Evolutionary conservation across 2,329 filamentous ascomycete species (phyloP).

Genomic region (Cordyceps militaris): DNA sequence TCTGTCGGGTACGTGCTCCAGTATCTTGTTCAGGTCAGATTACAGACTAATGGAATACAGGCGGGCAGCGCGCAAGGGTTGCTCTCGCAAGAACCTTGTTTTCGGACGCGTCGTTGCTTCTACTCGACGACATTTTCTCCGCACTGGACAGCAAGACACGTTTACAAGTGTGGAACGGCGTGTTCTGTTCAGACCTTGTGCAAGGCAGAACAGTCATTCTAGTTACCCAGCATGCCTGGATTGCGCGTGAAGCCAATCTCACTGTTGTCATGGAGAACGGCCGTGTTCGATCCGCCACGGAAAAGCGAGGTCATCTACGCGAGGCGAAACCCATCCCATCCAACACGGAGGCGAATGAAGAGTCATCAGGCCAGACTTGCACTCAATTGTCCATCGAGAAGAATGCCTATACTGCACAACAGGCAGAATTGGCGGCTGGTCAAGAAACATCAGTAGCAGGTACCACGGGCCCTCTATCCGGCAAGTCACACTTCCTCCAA

Average conservation of each 20-base stretch:
- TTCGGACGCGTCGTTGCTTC: slow-evolving; percentile 44
- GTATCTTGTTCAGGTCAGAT: not conserved
- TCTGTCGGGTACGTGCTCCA: slow-evolving; percentile 34
- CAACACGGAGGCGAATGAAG: slow-evolving; percentile 21
- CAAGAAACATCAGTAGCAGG: not conserved
- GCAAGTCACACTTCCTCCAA: not conserved
- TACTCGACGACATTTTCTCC: slow-evolving; percentile 54
- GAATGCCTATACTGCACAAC: not conserved
- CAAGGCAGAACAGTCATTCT: slow-evolving; percentile 48
- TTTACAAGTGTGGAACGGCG: slow-evolving; percentile 47
- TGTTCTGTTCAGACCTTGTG: slow-evolving; percentile 49
- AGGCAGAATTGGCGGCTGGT: not conserved
- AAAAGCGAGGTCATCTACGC: slow-evolving; percentile 34
- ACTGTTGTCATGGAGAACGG: slow-evolving; percentile 40
- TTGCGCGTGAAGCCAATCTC: slow-evolving; percentile 42
- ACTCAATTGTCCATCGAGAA: not conserved
- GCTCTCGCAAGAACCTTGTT: slow-evolving; percentile 51
- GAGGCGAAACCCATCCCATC: slow-evolving; percentile 28
- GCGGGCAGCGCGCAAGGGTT: slow-evolving; percentile 48
- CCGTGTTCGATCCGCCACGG: slow-evolving; percentile 30
- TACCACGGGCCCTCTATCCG: not conserved
- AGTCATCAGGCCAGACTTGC: not conserved
- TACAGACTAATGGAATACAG: not conserved
- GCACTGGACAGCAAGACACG: slow-evolving; percentile 54
- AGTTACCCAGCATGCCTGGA: slow-evolving; percentile 49